Percentiles rank a stretch among this genome's conserved stretches.
Conservation (phyloP, 1,284 basidiomycete genomes). For the Schizophyllum commune region DNA sequence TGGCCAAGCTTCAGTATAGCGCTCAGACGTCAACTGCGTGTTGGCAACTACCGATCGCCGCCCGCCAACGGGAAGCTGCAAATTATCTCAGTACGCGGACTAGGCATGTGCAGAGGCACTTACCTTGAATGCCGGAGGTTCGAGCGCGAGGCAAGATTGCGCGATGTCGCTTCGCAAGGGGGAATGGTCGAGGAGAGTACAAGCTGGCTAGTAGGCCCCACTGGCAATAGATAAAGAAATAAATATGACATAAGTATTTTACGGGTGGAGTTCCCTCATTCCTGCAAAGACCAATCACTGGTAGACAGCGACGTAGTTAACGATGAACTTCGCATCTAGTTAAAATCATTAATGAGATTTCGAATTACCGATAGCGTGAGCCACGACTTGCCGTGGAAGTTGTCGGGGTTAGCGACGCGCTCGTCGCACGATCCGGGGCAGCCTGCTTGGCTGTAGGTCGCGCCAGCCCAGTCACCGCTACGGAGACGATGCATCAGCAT, state of each 20-base stretch:
- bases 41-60: background rate
- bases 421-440: constrained; percentile 5
- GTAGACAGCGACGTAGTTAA: constrained; percentile 6
- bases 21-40: background rate
- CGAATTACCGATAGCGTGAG: background rate
- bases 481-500: background rate
- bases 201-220: too few relatives aligned
- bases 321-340: constrained; percentile 2
- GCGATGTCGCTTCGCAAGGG: too few relatives aligned
- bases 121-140: background rate
- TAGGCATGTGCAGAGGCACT: background rate
- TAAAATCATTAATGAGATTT: background rate
- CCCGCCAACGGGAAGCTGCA: background rate
- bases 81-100: background rate
- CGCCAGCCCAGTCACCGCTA: constrained; percentile 7
- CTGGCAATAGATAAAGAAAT: background rate
- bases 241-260: background rate
- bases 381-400: constrained; percentile 1
- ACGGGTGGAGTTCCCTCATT: background rate
- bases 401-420: constrained; percentile 1
- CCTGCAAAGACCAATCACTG: background rate
- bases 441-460: background rate
- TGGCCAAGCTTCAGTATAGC: background rate
- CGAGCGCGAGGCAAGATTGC: too few relatives aligned
- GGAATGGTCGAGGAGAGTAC: too few relatives aligned